phyloP scores from a whole-genome alignment of 768 basidiomycete genomes.

The Thelephora aurantiotincta region DNA sequence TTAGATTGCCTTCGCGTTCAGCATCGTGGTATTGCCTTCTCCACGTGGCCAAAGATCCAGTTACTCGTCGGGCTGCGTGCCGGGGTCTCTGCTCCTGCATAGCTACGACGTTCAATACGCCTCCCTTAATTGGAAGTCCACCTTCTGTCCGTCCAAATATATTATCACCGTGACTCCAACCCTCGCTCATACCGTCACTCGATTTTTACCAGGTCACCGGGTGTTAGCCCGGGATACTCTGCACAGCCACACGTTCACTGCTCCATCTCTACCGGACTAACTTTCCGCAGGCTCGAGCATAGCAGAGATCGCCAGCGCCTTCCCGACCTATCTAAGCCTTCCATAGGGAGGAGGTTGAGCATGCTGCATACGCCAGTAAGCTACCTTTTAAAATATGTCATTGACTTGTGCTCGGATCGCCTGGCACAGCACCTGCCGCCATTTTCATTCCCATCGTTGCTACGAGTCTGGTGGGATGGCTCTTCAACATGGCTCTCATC shows the following conservation, averaged over 20 bases:
- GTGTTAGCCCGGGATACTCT: constrained; percentile 72
- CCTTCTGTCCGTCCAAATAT: constrained; percentile 29
- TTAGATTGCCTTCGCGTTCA: constrained; percentile 64
- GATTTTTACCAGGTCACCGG: constrained; percentile 34
- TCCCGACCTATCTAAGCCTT: constrained; percentile 33
- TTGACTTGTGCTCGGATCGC: constrained; percentile 1
- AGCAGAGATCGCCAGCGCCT: constrained; percentile 69
- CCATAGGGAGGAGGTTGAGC: constrained; percentile 60
- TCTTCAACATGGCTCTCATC: constrained; percentile 78
- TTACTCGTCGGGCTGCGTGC: neutral
- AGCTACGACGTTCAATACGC: constrained; percentile 69
- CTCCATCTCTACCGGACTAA: constrained; percentile 1
- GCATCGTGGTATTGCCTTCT: constrained; percentile 42
- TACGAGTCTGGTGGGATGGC: constrained; percentile 69
- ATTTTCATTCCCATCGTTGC: constrained; percentile 61
- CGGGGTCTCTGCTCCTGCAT: constrained; percentile 64
- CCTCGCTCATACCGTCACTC: neutral
- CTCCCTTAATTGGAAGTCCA: constrained; percentile 56
- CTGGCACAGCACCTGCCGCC: constrained; percentile 31
- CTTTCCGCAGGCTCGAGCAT: constrained; percentile 37
- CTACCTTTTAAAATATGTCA: constrained; percentile 3
- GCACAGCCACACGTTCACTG: constrained; percentile 20
- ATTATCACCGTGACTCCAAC: constrained; percentile 9
- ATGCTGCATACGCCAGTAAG: constrained; percentile 63
- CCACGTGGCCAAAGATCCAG: neutral